Evolutionary conservation across 2,329 filamentous ascomycete genomes (phyloP).

Genomic region (Fusarium newnesense): DNA sequence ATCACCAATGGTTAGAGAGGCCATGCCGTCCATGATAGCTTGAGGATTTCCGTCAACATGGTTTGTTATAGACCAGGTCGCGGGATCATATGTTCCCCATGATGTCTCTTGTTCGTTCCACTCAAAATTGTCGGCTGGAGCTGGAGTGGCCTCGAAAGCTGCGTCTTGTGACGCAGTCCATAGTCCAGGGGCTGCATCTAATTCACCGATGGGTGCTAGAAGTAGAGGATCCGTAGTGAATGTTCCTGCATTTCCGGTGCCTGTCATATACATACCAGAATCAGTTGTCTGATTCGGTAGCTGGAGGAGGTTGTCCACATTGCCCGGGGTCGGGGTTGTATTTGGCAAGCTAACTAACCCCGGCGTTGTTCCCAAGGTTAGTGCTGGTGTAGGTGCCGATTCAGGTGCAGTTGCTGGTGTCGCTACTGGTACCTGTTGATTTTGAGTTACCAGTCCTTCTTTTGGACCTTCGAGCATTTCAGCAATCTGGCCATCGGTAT

Average conservation of each 20-base stretch:
- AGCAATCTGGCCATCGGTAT: constrained; percentile 30
- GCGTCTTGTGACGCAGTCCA: constrained; percentile 8
- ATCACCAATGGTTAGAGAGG: constrained; percentile 22
- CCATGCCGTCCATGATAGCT: constrained; percentile 32
- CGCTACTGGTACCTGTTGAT: not conserved
- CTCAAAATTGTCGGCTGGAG: constrained; percentile 25
- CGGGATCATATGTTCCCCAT: constrained; percentile 20
- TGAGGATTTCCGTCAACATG: constrained; percentile 23
- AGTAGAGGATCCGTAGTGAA: constrained; percentile 15
- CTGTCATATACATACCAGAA: constrained; percentile 5
- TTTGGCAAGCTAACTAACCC: constrained; percentile 14
- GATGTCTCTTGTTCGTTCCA: constrained; percentile 33
- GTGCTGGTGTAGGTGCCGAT: constrained; percentile 1
- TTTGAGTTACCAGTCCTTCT: constrained; percentile 1
- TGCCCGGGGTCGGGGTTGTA: not conserved
- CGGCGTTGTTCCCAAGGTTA: not conserved
- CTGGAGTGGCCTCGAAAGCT: not conserved
- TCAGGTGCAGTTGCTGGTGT: not conserved
- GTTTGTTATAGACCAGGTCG: constrained; percentile 17
- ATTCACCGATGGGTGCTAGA: constrained; percentile 18
- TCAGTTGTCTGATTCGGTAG: constrained; percentile 9
- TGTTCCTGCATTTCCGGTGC: not conserved
- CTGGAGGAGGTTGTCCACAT: constrained; percentile 13
- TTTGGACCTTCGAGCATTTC: constrained; percentile 30
- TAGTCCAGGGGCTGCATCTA: constrained; percentile 3